These are phyloP conservation scores for Globisporangium rhizosaccharum DNA, from an alignment of 352 stramenopile genomes.

Conservation along the genomic window DNA sequence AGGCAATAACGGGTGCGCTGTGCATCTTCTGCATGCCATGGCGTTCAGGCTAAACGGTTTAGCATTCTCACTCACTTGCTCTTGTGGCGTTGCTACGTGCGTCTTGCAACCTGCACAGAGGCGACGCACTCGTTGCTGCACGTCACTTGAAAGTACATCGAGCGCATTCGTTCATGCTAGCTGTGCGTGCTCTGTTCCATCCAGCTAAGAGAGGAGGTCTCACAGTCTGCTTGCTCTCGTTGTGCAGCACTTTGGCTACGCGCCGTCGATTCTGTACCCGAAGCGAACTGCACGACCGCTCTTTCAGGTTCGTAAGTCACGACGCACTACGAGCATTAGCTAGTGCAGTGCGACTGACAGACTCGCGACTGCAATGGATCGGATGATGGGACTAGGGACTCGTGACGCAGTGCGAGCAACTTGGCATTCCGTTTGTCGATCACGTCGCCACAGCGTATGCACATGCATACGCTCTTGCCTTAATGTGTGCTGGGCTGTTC, in stretches of 20 bases:
- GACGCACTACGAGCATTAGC: not conserved
- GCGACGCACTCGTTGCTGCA: slow-evolving; percentile 97
- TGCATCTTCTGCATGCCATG: not conserved
- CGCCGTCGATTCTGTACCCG: slow-evolving; percentile 93
- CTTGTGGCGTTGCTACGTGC: not conserved
- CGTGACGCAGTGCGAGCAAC: slow-evolving; percentile 65
- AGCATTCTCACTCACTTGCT: too few species aligned
- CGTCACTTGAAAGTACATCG: slow-evolving; percentile 89
- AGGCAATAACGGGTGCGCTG: slow-evolving; percentile 95
- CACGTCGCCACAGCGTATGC: slow-evolving; percentile 33
- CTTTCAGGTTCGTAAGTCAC: slow-evolving; percentile 45
- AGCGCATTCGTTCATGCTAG: not conserved
- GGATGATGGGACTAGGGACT: slow-evolving; percentile 32
- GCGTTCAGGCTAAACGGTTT: not conserved
- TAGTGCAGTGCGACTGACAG: not conserved
- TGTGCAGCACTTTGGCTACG: slow-evolving; percentile 93
- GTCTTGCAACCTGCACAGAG: slow-evolving; percentile 28
- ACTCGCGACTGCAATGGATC: not conserved
- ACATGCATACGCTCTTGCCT: not conserved
- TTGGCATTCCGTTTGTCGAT: slow-evolving; percentile 79
- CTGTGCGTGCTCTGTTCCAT: not conserved
- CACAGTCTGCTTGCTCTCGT: not conserved
- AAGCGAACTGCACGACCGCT: slow-evolving; percentile 81
- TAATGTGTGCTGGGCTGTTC: too few species aligned
- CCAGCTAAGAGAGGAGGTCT: not conserved